Conservation (phyloP, 257 asterid species). For the Salvia splendens region DNA sequence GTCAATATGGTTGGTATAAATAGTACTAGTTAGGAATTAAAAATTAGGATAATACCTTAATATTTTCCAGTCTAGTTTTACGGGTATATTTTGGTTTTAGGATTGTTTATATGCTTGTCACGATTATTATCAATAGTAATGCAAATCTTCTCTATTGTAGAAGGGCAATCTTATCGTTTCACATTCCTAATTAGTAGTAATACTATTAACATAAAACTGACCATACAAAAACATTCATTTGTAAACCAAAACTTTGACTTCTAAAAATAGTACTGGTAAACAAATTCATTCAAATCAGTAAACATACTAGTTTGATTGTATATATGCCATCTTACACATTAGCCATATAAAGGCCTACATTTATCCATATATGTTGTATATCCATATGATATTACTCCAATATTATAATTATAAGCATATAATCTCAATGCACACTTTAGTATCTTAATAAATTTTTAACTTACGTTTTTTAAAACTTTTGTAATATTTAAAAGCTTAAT, state of each 20-base stretch:
- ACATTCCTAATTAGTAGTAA: no score
- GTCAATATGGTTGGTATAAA: constrained; percentile 31
- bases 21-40: constrained; percentile 23
- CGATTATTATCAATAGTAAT: not conserved
- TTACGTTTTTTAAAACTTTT: no score
- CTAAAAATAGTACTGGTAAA: no score
- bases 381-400: no score
- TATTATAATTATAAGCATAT: no score
- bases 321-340: constrained; percentile 25
- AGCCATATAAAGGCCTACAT: constrained; percentile 9
- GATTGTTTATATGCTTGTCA: constrained; percentile 19
- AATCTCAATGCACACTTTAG: no score
- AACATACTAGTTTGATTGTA: not conserved
- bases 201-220: no score
- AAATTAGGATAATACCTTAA: constrained; percentile 31
- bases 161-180: not conserved
- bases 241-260: not conserved
- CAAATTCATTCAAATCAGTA: no score
- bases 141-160: not conserved
- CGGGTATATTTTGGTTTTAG: constrained; percentile 10
- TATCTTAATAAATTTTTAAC: no score
- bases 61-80: constrained; percentile 14
- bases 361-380: constrained; percentile 26
- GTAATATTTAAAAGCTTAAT: no score
- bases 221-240: not conserved